phyloP scores from a whole-genome alignment of 441 rosid species.

The Rhodomyrtus psidioides region DNA sequence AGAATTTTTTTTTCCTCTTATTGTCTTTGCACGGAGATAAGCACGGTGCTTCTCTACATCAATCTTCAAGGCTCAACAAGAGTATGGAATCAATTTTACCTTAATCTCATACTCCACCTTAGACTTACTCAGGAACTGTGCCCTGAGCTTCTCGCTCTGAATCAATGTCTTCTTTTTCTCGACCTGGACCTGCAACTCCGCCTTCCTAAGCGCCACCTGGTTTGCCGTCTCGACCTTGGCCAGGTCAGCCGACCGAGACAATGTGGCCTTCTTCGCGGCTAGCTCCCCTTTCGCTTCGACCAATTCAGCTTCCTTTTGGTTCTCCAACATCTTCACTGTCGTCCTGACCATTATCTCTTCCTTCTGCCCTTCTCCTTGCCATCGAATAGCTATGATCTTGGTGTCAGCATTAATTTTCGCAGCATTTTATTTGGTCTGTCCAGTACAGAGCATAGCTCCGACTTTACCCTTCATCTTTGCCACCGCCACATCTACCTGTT shows the following conservation, averaged over 20 bases:
- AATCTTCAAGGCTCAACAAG: too few species aligned
- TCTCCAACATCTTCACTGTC: neutral
- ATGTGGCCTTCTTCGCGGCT: neutral
- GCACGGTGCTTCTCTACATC: too few species aligned
- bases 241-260: neutral
- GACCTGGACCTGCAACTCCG: too few species aligned
- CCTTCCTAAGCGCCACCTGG: too few species aligned
- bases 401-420: neutral
- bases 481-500: neutral
- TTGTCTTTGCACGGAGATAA: too few species aligned
- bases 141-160: too few species aligned
- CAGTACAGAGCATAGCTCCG: neutral
- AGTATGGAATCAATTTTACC: too few species aligned
- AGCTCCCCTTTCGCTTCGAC: neutral
- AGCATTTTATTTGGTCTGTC: neutral
- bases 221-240: too few species aligned
- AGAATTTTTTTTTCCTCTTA: too few species aligned
- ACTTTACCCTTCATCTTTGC: constrained; percentile 3
- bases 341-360: neutral
- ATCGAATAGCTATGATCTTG: neutral
- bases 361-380: neutral
- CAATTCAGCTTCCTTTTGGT: neutral
- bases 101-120: too few species aligned
- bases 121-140: too few species aligned
- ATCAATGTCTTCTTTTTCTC: too few species aligned